These are phyloP conservation scores for Albatrellus ellisii DNA, from an alignment of 768 basidiomycete genomes.

Conservation along the genomic window DNA sequence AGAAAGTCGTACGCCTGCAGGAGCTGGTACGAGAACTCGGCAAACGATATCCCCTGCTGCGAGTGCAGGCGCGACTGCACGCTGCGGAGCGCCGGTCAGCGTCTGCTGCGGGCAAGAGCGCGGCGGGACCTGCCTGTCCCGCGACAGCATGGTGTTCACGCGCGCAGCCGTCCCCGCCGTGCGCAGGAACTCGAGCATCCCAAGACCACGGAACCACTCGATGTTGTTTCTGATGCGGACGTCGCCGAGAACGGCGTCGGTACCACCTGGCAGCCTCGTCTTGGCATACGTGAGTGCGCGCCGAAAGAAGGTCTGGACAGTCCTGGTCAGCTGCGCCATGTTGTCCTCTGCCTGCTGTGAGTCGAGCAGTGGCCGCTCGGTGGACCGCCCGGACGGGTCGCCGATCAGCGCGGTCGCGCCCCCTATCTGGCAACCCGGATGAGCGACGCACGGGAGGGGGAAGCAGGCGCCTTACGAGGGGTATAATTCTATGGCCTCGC, in stretches of 20 bases:
- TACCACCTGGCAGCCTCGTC: slow-evolving; percentile 6
- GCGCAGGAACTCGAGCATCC: slow-evolving; percentile 75
- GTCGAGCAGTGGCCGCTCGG: slow-evolving; percentile 65
- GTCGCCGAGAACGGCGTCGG: slow-evolving; percentile 19
- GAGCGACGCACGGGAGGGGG: neutral
- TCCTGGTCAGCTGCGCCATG: slow-evolving; percentile 43
- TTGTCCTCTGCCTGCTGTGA: slow-evolving; percentile 50
- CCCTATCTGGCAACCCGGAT: slow-evolving; percentile 51
- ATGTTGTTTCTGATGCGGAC: slow-evolving; percentile 44
- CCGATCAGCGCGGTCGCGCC: slow-evolving; percentile 95
- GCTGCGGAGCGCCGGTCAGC: slow-evolving; percentile 25
- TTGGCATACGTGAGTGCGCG: slow-evolving; percentile 50
- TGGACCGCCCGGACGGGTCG: slow-evolving; percentile 83
- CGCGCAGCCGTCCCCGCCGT: slow-evolving; percentile 67
- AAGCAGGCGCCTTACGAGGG: slow-evolving; percentile 47
- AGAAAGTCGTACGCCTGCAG: slow-evolving; percentile 96
- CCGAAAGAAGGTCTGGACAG: slow-evolving; percentile 62
- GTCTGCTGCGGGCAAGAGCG: neutral
- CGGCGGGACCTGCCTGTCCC: slow-evolving; percentile 58
- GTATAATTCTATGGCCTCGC: slow-evolving; percentile 71
- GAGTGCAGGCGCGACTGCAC: slow-evolving; percentile 71
- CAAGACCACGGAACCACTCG: slow-evolving; percentile 65
- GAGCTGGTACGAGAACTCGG: slow-evolving; percentile 95
- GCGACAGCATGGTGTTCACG: slow-evolving; percentile 80
- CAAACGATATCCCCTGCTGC: slow-evolving; percentile 89